Evolutionary conservation across 148 eudicot genomes (phyloP).

Genomic region (Chenopodium berlandieri): DNA sequence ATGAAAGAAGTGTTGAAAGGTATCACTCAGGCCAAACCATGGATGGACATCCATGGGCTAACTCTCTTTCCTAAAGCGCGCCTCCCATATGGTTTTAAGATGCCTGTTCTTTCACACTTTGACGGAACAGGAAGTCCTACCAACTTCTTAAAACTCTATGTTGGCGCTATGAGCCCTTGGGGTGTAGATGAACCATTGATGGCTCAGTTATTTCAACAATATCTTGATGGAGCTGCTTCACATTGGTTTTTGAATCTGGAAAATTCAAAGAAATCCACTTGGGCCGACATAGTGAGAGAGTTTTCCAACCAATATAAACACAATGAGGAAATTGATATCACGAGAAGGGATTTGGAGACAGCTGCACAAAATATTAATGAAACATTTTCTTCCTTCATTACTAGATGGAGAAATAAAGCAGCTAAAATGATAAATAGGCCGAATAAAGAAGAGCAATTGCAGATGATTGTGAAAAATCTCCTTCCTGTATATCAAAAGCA

Average conservation of each 20-base stretch:
- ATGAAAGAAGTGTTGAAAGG: not conserved
- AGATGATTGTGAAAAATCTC: not conserved
- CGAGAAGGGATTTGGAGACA: not conserved
- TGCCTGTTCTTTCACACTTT: no score
- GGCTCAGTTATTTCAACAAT: conserved; percentile 2
- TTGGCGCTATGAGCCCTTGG: not conserved
- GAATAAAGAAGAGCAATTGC: not conserved
- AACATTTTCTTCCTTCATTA: not conserved
- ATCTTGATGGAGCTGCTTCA: not conserved
- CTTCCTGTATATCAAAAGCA: not conserved
- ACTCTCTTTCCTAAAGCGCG: not conserved
- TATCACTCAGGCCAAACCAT: not conserved
- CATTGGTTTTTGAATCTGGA: not conserved
- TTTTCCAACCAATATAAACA: no score
- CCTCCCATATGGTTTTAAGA: no score
- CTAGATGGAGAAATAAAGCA: not conserved
- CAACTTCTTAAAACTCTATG: no score
- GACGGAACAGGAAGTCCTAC: no score
- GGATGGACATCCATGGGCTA: not conserved
- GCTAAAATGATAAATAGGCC: not conserved
- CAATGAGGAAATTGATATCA: not conserved
- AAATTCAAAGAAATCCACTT: not conserved
- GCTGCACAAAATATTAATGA: not conserved
- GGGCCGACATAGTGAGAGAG: not conserved
- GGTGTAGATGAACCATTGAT: not conserved